Evolutionary conservation across 306 rosid genomes (phyloP), one percentile per base, ranked within the genome.

Genomic region (Lathyrus tuberosus): DNA sequence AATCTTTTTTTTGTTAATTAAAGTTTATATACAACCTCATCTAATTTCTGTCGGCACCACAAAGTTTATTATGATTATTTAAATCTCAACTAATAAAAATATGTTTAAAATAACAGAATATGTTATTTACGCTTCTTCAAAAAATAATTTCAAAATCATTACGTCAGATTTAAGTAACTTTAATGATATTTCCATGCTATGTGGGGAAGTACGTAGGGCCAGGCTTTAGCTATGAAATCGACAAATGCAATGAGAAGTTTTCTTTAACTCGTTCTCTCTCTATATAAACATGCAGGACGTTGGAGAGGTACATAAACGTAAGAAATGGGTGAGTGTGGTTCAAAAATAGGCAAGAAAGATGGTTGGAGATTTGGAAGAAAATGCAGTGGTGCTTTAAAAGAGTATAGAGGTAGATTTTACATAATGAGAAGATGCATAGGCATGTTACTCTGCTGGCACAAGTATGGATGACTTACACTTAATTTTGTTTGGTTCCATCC

Each of bases 381-480:
- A 57, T 56, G 62, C 42, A 66, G 54, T 1, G 1, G 26, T 16
- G 24, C 51, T 2, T 52, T 60, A 4, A 76, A 20, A 54, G 81
- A 81, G 70, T 77, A 41, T 15, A 77, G 57, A 75, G 82, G 85
- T 40, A 73, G 85, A 69, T 81, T 81, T 51, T 81, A 77, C 70
- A 77, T 81, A 2, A 41, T 77, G 15, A 69, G 82, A 64, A 81
- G 48, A 68, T 81, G 82, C 73, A 1, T 73, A 7, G 53, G 40
- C 60, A 68, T 81, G 56, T 57, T 81, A 49, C 62, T 81, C 8
- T 81, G 82, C 79, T 77, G 77, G 79, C 79, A 77, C 61, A 60
- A 81, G 68, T 56, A 77, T 69, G 77, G 33, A 42, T 80, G 44
- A 79, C 31, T 15, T 13, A 6, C 15, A 6, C 15, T 44, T n/a